Base-by-base conservation (phyloP, 495 filamentous ascomycete genomes). In the Halenospora varia region DNA sequence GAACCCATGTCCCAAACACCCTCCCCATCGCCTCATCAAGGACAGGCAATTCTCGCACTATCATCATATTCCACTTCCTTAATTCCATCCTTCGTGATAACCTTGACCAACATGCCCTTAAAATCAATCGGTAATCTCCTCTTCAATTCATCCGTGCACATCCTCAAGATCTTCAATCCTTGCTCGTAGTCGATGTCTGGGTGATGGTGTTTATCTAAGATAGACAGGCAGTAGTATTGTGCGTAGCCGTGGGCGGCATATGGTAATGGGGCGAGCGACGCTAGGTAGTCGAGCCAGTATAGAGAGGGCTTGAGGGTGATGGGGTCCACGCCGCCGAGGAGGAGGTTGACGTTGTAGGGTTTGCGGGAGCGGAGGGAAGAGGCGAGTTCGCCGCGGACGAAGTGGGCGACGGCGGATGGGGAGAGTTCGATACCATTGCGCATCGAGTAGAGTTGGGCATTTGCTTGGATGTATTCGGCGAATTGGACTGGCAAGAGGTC, bases 241-340 rank as follows among this genome's bases (percentile, higher is more conserved):
- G 94, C 95, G 74, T 98, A 98, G 56, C 94, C 94, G 64, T 98
- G 94, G 46, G 95, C 94, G 23, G 94, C 95, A 71, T 98, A 98
- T 61, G 94, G 94, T 25, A 97, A 77, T 13, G 84, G 77, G 1
- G 92, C 94, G 68, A 90, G 75, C 40, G 92, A 85, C 51, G 94
- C 94, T 69, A 98, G 82, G 71, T 97, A 97, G 72, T 98, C 94
- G 57, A 96, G 80, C 94, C 94, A 98, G 83, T 93, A 96, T 56
- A 98, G 76, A 67, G 84, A 86, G 15, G 95, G 92, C 75, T 90
- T 85, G 73, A 88, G 77, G 51, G 88, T 89, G 71, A 92, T 92
- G 23, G 88, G 83, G 71, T 97, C 92, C 64, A 94, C 83, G 51
- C 94, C 94, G 57, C 93, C 94, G 26, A 99, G 81, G 46, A 99